Evolutionary conservation across 441 rosid species (phyloP).

Genomic region (Manihot esculenta): DNA sequence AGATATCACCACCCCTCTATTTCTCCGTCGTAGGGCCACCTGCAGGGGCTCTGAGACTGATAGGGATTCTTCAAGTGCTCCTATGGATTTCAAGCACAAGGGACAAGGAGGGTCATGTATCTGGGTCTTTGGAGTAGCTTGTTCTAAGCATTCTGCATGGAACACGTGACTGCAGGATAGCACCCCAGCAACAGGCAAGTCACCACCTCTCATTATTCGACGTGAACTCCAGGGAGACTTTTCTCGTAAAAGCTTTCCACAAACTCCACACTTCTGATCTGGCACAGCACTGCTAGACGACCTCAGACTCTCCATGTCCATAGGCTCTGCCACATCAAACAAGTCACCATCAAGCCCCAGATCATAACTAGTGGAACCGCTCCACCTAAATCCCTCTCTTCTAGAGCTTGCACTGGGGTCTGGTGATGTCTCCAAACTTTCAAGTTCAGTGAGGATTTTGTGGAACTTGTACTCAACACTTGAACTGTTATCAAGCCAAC

Average conservation of each 20-base stretch:
- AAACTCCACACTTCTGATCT: constrained; percentile 72
- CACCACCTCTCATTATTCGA: constrained; percentile 65
- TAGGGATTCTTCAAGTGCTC: constrained; percentile 42
- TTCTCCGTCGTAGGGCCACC: constrained; percentile 60
- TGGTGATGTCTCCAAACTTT: constrained; percentile 51
- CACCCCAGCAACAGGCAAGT: constrained; percentile 76
- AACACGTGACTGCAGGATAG: constrained; percentile 80
- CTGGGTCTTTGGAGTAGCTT: constrained; percentile 61
- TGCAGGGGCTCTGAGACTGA: constrained; percentile 64
- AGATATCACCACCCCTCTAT: constrained; percentile 42
- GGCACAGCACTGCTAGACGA: constrained; percentile 29
- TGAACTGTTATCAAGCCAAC: constrained; percentile 45
- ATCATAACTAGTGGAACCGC: constrained; percentile 64
- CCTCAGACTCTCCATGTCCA: constrained; percentile 39
- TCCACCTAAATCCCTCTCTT: constrained; percentile 78
- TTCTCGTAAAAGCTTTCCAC: constrained; percentile 63
- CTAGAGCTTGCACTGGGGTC: constrained; percentile 61
- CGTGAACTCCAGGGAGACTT: constrained; percentile 88
- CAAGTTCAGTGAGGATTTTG: constrained; percentile 48
- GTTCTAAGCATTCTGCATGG: constrained; percentile 93
- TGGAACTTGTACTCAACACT: constrained; percentile 46
- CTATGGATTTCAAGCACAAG: constrained; percentile 51
- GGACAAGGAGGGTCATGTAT: constrained; percentile 83
- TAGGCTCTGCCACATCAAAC: constrained; percentile 43
- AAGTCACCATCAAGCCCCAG: constrained; percentile 59